These are phyloP conservation scores for Actinomortierella wolfii DNA, from an alignment of 371 early-diverging fungal species.

Conservation along the genomic window DNA sequence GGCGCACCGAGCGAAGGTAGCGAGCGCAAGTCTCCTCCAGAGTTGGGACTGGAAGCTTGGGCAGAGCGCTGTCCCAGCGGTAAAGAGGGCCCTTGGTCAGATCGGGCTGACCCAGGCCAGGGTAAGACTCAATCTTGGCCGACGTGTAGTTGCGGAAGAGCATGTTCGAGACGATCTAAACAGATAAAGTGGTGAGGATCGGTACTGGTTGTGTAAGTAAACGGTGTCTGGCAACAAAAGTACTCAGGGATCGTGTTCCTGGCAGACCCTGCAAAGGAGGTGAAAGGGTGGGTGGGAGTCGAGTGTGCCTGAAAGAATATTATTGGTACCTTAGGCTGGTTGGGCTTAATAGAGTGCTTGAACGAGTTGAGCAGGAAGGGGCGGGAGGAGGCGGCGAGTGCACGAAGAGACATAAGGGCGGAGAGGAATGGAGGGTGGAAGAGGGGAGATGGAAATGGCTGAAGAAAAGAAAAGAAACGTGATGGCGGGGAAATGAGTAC, in stretches of 20 bases:
- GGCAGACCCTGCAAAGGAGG: neutral
- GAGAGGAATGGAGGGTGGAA: neutral
- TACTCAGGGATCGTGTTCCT: neutral
- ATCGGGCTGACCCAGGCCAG: conserved; percentile 43
- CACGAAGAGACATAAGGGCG: neutral
- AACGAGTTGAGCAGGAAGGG: conserved; percentile 16
- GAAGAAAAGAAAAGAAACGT: neutral
- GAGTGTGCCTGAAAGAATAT: neutral
- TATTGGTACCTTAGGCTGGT: conserved; percentile 47
- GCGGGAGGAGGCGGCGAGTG: neutral
- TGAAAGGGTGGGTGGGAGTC: neutral
- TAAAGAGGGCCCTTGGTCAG: conserved; percentile 61
- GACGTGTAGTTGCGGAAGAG: conserved; percentile 49
- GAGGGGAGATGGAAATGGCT: neutral
- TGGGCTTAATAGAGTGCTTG: conserved; percentile 43
- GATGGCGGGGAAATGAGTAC: neutral
- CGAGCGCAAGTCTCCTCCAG: conserved; percentile 79
- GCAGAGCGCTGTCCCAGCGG: conserved; percentile 73
- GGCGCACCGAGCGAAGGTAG: conserved; percentile 79
- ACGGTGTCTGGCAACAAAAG: neutral
- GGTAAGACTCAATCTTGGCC: conserved; percentile 14
- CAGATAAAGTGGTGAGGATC: neutral
- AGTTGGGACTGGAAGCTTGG: conserved; percentile 89
- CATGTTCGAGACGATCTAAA: conserved; percentile 43
- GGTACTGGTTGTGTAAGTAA: neutral